Evolutionary conservation across 2,329 filamentous ascomycete species (phyloP).

Genomic region (Aureobasidium subglaciale): DNA sequence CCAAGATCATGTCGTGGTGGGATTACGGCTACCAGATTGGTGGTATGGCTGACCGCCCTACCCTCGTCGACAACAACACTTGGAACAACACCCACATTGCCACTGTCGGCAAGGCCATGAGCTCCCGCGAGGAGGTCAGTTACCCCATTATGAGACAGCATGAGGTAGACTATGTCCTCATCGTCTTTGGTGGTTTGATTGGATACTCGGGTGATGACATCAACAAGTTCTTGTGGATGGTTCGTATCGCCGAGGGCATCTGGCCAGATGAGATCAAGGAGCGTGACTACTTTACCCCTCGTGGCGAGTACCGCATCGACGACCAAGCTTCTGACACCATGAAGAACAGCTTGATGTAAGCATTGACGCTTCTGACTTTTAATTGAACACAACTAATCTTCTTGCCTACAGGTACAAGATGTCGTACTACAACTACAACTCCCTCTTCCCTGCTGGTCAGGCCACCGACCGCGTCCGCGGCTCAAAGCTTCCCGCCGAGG

Average conservation of each 20-base stretch:
- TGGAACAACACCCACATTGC: conserved; percentile 99
- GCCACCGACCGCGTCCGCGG: conserved; percentile 84
- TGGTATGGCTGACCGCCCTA: conserved; percentile 96
- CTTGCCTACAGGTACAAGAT: too few species aligned
- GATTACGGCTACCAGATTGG: conserved; percentile 99
- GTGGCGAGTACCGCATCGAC: conserved; percentile 93
- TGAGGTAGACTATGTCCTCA: conserved; percentile 96
- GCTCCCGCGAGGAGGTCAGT: conserved; percentile 91
- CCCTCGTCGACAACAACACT: conserved; percentile 97
- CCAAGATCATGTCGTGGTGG: conserved; percentile 99
- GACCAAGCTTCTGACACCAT: conserved; percentile 90
- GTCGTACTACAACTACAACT: conserved; percentile 97
- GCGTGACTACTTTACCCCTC: conserved; percentile 86
- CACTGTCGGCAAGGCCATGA: conserved; percentile 98
- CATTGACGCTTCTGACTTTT: too few species aligned
- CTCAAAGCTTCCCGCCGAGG: conserved; percentile 69
- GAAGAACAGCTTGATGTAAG: conserved; percentile 99
- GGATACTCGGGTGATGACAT: conserved; percentile 98
- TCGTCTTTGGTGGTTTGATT: conserved; percentile 91
- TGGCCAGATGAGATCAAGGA: conserved; percentile 99
- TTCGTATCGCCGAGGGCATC: conserved; percentile 96
- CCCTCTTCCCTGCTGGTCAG: conserved; percentile 85
- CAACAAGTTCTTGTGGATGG: conserved; percentile 99
- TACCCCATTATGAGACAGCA: conserved; percentile 98
- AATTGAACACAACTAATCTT: too few species aligned